These are phyloP conservation scores for Phytophthora rubi DNA, from an alignment of 352 stramenopile genomes.

Conservation along the genomic window DNA sequence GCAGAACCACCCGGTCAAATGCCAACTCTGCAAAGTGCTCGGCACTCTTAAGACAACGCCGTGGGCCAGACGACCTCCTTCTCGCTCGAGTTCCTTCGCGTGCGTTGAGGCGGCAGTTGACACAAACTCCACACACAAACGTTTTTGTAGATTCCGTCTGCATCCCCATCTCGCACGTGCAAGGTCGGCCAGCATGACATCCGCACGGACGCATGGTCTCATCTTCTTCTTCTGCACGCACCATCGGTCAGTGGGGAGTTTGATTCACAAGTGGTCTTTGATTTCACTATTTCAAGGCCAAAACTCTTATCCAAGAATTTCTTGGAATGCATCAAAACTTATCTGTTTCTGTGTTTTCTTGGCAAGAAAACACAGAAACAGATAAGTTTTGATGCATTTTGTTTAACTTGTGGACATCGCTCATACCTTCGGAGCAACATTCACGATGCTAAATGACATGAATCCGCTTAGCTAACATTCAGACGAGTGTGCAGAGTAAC, in stretches of 20 bases:
- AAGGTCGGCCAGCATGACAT: slow-evolving; percentile 64
- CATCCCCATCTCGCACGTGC: slow-evolving; percentile 60
- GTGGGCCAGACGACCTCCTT: slow-evolving; percentile 19
- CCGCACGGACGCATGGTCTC: slow-evolving; percentile 72
- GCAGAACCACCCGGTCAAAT: slow-evolving; percentile 51
- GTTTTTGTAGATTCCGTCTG: background rate
- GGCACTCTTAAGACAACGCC: slow-evolving; percentile 61
- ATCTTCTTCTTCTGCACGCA: slow-evolving; percentile 26
- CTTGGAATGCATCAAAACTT: too few species aligned
- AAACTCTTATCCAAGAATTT: background rate
- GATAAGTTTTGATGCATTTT: slow-evolving; percentile 35
- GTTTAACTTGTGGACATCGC: slow-evolving; percentile 27
- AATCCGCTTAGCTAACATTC: slow-evolving; percentile 37
- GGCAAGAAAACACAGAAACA: background rate
- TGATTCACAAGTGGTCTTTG: background rate
- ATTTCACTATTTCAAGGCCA: background rate
- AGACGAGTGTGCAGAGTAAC: slow-evolving; percentile 33
- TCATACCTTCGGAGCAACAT: slow-evolving; percentile 30
- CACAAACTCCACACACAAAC: slow-evolving; percentile 56
- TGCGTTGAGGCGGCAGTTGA: slow-evolving; percentile 70
- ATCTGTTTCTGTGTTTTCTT: too few species aligned
- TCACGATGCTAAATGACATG: slow-evolving; percentile 34
- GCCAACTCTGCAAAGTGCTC: slow-evolving; percentile 43
- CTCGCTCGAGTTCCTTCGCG: slow-evolving; percentile 23
- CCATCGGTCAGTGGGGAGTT: slow-evolving; percentile 11